Conservation (phyloP, 805 yeast genomes). For the Candida dajiaensis region DNA sequence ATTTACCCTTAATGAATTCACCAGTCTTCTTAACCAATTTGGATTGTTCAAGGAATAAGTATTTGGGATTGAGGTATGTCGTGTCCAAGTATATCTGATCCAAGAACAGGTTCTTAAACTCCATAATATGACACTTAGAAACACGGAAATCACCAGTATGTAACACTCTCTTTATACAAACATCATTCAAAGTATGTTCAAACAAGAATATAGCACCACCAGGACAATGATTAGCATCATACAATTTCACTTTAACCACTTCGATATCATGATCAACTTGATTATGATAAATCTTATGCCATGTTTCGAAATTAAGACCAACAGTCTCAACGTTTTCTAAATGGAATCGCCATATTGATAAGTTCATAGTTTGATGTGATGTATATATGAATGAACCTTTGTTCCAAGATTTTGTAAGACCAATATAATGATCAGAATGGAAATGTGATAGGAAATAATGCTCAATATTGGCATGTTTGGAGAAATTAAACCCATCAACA, state of each 20-base stretch:
- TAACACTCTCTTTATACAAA: constrained; percentile 33
- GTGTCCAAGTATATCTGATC: constrained; percentile 81
- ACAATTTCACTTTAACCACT: constrained; percentile 46
- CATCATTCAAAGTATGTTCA: constrained; percentile 34
- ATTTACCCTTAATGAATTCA: constrained; percentile 33
- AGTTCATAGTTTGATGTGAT: constrained; percentile 59
- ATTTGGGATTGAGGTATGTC: constrained; percentile 73
- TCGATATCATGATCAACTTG: constrained; percentile 19
- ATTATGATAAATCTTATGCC: neutral
- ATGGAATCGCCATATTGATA: constrained; percentile 51
- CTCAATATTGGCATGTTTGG: constrained; percentile 34
- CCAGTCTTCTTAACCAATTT: constrained; percentile 59
- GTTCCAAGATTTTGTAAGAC: constrained; percentile 72
- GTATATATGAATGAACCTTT: constrained; percentile 61
- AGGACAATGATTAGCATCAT: constrained; percentile 96
- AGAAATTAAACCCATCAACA: constrained; percentile 62
- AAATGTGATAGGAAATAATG: constrained; percentile 73
- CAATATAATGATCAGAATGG: constrained; percentile 93
- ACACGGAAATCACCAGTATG: constrained; percentile 97
- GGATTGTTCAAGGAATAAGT: constrained; percentile 74
- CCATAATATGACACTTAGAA: constrained; percentile 33
- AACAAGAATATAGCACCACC: constrained; percentile 84
- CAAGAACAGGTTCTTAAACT: constrained; percentile 25
- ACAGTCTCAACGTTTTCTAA: neutral
- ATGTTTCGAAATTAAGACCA: neutral